Base-by-base conservation (phyloP, 2,329 filamentous ascomycete genomes). In the Samsoniella hepiali region DNA sequence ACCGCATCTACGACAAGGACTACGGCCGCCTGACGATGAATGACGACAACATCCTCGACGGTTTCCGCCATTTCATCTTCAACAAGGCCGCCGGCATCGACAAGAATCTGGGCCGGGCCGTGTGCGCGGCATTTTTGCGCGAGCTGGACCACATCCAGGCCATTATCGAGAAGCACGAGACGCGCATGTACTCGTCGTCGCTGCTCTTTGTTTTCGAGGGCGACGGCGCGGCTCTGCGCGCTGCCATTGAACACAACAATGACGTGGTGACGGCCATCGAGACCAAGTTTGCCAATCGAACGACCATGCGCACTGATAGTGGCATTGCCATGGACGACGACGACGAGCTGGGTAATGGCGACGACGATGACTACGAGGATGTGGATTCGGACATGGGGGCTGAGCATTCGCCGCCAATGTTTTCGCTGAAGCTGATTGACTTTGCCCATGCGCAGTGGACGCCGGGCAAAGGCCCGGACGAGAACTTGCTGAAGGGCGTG, bases 391-490 rank as follows among this genome's bases (percentile, higher is more conserved):
- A 58, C 72, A 78, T 65, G 72, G 74, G 68, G 36, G 65, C 68
- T 15, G 65, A 68, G 34, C 65, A 68, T 17, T 65, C 79, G 11
- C 89, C 89, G 0, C 88, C 88, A 69, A 85, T 96, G 50, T 91
- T 89, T 70, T 84, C 87, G 13, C 82, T 97, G 57, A 95, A 94
- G 72, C 82, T 99, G 67, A 99, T 99, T 69, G 95, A 99, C 75
- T 99, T 99, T 81, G 95, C 95, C 1, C 95, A 99, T 76, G 95
- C 95, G 11, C 78, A 81, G 57, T 98, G 90, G 88, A 89, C 87
- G 1, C 90, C 91, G 0, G 91, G 92, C 1, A 78, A 89, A 70
- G 94, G 94, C 0, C 89, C 90, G 0, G 95, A 99, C 73, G 89
- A 96, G 76, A 98, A 98, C 72, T 79, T 84, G 15, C 79, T 97